Conservation (phyloP, 2,329 filamentous ascomycete genomes). For the Pestalotiopsis sp. region DNA sequence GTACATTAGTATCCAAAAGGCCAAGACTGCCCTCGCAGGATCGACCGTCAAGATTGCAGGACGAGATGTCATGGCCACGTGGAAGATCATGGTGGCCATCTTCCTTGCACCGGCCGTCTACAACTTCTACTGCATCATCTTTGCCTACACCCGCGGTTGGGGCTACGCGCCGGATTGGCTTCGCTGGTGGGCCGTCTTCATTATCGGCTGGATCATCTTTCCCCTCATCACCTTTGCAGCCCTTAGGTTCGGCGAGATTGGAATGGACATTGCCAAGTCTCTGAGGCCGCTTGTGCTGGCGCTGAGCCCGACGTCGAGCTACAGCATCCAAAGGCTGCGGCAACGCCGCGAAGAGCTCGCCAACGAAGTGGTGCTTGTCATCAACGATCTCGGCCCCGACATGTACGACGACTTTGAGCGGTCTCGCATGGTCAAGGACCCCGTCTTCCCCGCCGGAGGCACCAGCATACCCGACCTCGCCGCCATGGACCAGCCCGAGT, state of each 20-base stretch:
- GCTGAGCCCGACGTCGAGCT: constrained; percentile 80
- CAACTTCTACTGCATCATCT: constrained; percentile 73
- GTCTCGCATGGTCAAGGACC: constrained; percentile 65
- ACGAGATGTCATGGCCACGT: constrained; percentile 87
- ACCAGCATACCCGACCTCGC: constrained; percentile 30
- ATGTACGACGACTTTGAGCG: constrained; percentile 96
- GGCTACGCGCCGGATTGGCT: constrained; percentile 80
- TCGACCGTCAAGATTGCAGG: constrained; percentile 88
- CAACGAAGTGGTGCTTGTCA: constrained; percentile 81
- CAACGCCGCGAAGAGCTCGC: constrained; percentile 72
- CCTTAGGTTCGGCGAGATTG: constrained; percentile 93
- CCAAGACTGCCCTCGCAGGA: constrained; percentile 78
- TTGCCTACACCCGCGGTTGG: constrained; percentile 76
- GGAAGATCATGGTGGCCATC: constrained; percentile 88
- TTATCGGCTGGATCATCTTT: constrained; percentile 78
- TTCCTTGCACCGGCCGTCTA: constrained; percentile 82
- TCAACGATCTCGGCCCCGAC: constrained; percentile 93
- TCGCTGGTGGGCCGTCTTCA: constrained; percentile 74
- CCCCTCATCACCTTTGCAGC: constrained; percentile 89
- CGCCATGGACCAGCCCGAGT: constrained; percentile 22
- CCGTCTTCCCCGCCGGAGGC: constrained; percentile 34
- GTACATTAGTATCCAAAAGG: constrained; percentile 78
- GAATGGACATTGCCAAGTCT: constrained; percentile 98
- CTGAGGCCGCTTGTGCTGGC: constrained; percentile 84
- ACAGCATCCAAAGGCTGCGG: constrained; percentile 78